A percentile compares a stretch with the other conserved stretches of the same genome.
phyloP scores from a whole-genome alignment of 1,284 basidiomycete genomes.

The Austroboletus niveus region DNA sequence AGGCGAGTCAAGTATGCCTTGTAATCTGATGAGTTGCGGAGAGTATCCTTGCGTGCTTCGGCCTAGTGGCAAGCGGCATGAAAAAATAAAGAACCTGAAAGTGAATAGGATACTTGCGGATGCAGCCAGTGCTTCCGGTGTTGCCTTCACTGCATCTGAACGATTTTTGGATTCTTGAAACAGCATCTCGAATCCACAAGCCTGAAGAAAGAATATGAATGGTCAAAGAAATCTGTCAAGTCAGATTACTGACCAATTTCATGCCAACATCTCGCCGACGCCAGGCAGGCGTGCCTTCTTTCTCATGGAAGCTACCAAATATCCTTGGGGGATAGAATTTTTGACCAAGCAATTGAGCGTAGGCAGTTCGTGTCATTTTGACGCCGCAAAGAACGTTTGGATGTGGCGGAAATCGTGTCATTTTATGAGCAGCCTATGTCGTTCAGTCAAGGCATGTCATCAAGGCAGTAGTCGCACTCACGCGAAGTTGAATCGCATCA shows the following conservation, averaged over 20 bases:
- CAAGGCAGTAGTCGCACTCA: constrained; percentile 38
- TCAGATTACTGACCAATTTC: constrained; percentile 64
- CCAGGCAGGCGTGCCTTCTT: constrained; percentile 61
- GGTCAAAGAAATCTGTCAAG: neutral
- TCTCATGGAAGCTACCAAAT: constrained; percentile 76
- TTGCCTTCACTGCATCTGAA: constrained; percentile 37
- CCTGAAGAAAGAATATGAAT: constrained; percentile 41
- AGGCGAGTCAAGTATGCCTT: constrained; percentile 67
- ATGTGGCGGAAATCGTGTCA: constrained; percentile 83
- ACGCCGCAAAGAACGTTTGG: constrained; percentile 59
- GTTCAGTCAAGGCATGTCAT: constrained; percentile 4
- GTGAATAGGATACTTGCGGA: constrained; percentile 42
- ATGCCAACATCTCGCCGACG: constrained; percentile 83
- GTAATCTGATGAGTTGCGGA: constrained; percentile 66
- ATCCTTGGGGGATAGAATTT: constrained; percentile 89
- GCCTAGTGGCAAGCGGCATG: constrained; percentile 35
- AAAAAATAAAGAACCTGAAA: neutral
- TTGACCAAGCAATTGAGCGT: constrained; percentile 89
- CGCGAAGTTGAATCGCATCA: constrained; percentile 84
- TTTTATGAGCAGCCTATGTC: constrained; percentile 74
- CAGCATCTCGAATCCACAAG: constrained; percentile 93
- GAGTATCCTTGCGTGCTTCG: constrained; percentile 61
- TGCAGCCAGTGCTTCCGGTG: constrained; percentile 38
- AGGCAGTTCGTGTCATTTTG: constrained; percentile 84
- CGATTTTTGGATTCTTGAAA: constrained; percentile 76